phyloP scores from a whole-genome alignment of 768 basidiomycete species.

The Termitomyces sp. region DNA sequence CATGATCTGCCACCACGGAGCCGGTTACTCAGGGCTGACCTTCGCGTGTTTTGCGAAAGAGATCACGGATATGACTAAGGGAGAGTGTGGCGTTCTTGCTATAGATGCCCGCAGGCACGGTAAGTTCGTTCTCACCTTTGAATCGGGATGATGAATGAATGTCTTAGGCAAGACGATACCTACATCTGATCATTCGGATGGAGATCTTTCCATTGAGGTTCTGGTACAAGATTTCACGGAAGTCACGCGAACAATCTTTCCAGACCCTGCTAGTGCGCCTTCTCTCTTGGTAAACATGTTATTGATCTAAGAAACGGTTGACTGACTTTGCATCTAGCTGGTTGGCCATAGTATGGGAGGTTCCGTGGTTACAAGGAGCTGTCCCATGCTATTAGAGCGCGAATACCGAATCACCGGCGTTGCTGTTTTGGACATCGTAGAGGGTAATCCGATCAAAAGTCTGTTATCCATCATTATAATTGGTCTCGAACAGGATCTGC shows the following conservation, averaged over 20 bases:
- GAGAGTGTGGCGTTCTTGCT: conserved; percentile 77
- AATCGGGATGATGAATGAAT: neutral
- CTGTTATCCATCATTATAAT: neutral
- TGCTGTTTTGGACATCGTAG: conserved; percentile 84
- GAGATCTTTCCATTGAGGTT: conserved; percentile 68
- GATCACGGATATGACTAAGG: conserved; percentile 52
- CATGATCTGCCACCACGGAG: conserved; percentile 93
- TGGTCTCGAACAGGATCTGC: conserved; percentile 66
- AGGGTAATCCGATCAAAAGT: conserved; percentile 51
- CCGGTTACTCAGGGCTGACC: conserved; percentile 85
- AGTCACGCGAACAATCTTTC: conserved; percentile 66
- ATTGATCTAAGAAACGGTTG: neutral
- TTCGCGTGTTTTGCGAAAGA: conserved; percentile 92
- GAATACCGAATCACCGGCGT: conserved; percentile 76
- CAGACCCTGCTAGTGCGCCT: conserved; percentile 59
- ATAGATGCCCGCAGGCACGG: conserved; percentile 89
- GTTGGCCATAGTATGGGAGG: conserved; percentile 98
- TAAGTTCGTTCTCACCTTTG: conserved; percentile 28
- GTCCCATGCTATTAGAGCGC: conserved; percentile 58
- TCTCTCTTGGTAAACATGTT: conserved; percentile 60
- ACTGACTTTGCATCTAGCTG: conserved; percentile 39
- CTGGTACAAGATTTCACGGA: conserved; percentile 74
- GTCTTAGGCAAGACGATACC: conserved; percentile 61
- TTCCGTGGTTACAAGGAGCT: conserved; percentile 74
- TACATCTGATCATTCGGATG: conserved; percentile 32